These are phyloP conservation scores for Cyberlindnera nakhonratchasimensis DNA, from an alignment of 805 yeast species.

Conservation along the genomic window DNA sequence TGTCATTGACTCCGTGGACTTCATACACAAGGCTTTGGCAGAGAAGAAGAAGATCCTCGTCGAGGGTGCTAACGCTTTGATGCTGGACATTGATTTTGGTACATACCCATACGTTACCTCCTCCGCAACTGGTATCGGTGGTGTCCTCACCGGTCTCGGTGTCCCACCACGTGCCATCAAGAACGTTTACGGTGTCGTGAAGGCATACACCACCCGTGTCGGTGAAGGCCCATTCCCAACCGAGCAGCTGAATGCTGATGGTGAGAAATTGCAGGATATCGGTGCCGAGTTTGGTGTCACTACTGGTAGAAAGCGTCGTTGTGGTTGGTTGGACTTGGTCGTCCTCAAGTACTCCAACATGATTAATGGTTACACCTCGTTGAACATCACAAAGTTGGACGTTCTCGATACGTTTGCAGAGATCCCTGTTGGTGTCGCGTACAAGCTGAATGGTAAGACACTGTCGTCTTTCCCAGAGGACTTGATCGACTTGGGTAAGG, in stretches of 20 bases:
- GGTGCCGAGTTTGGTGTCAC: slow-evolving; percentile 98
- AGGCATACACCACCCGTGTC: slow-evolving; percentile 97
- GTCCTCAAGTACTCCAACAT: slow-evolving; percentile 86
- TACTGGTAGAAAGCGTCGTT: slow-evolving; percentile 97
- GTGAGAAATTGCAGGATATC: slow-evolving; percentile 82
- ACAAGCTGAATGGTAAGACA: slow-evolving; percentile 72
- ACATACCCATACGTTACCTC: slow-evolving; percentile 98
- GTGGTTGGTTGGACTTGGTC: slow-evolving; percentile 98
- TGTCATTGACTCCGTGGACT: slow-evolving; percentile 88
- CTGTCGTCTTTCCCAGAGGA: slow-evolving; percentile 91
- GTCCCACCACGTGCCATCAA: slow-evolving; percentile 84
- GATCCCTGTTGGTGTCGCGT: slow-evolving; percentile 83
- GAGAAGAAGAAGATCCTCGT: slow-evolving; percentile 82
- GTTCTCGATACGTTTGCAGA: slow-evolving; percentile 88
- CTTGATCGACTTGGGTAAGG: slow-evolving; percentile 73
- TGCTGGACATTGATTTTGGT: slow-evolving; percentile 97
- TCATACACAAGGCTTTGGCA: slow-evolving; percentile 73
- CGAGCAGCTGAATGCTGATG: slow-evolving; percentile 84
- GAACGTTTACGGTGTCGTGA: slow-evolving; percentile 91
- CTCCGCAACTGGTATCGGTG: slow-evolving; percentile 94
- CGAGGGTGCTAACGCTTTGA: slow-evolving; percentile 97
- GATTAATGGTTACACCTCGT: slow-evolving; percentile 91
- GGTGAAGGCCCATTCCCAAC: slow-evolving; percentile 99
- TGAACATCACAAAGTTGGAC: slow-evolving; percentile 94
- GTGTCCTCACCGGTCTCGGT: slow-evolving; percentile 96